Evolutionary conservation across 257 asterid species (phyloP), one percentile per base, ranked within the genome.

Genomic region (Hygrophila difformis): DNA sequence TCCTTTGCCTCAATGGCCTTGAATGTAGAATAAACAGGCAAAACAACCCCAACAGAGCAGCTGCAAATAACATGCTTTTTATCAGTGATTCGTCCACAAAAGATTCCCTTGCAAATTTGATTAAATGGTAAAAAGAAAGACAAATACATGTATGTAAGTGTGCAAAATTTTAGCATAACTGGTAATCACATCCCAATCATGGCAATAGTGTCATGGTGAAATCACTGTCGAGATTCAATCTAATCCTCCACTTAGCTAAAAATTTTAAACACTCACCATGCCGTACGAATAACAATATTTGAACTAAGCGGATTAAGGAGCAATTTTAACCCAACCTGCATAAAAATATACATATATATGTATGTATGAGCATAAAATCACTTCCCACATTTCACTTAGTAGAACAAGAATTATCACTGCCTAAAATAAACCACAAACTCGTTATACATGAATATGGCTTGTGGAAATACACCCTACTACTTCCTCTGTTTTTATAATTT

Each of bases 1-100:
- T 76, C 72, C 53, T 64, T 80, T 20, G 78, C 43, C 72, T 91
- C 96, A 51, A 91, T 82, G 52, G 96, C 99, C 72, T 80, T 91
- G 78, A 80, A 91, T 21, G 99, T 86, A 38, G 94, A 82, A 74
- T 91, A 91, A 53, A 86, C 87, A 42, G 99, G 99, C 43, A 91
- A 76, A 42, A 71, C 87, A 65, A 73, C 60, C 47, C 96, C 99
- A 44, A 82, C 87, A 1, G 96, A 82, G 65, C 94, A 86, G 65
- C 99, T 91, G 79, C 57, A 53, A 33, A 61, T 12, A 31, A 48
- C 63, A 62, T 37, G 41, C 22, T 45, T 11, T 55, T 18, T 18
- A 24, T 54, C 59, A 66, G 56, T 12, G 20, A 51, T 50, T 47
- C 49, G 63, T 41, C 18, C 53, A 18, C 6, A 45, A 42, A 36